Evolutionary conservation across 2,329 filamentous ascomycete genomes (phyloP).

Genomic region (Rutstroemia sp.): DNA sequence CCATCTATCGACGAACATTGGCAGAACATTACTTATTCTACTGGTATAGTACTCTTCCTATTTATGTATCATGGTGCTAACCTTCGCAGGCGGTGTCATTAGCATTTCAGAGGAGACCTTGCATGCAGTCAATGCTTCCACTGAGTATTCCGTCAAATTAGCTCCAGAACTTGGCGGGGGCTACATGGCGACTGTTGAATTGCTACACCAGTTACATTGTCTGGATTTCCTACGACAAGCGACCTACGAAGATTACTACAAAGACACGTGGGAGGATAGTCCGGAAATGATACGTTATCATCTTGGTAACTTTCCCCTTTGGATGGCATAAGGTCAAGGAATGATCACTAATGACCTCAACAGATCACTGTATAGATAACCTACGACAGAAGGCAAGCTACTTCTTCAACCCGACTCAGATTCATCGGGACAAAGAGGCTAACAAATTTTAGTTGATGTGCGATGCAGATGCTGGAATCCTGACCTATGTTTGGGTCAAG

Average conservation of each 20-base stretch:
- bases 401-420: background rate
- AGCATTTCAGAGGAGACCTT: background rate
- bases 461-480: background rate
- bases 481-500: conserved; percentile 4
- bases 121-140: background rate
- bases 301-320: background rate
- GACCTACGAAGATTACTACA: background rate
- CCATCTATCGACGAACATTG: background rate
- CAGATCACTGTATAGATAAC: conserved; percentile 1
- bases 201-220: background rate
- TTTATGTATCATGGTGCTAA: background rate
- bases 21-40: background rate
- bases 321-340: background rate
- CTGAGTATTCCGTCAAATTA: background rate
- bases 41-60: background rate
- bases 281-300: background rate
- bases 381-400: background rate
- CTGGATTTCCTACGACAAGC: background rate
- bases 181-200: background rate
- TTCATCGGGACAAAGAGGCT: background rate
- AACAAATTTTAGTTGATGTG: background rate
- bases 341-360: background rate
- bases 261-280: background rate
- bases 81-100: background rate
- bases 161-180: background rate